phyloP scores from a whole-genome alignment of 352 stramenopile genomes.

The Phytophthora pistaciae region DNA sequence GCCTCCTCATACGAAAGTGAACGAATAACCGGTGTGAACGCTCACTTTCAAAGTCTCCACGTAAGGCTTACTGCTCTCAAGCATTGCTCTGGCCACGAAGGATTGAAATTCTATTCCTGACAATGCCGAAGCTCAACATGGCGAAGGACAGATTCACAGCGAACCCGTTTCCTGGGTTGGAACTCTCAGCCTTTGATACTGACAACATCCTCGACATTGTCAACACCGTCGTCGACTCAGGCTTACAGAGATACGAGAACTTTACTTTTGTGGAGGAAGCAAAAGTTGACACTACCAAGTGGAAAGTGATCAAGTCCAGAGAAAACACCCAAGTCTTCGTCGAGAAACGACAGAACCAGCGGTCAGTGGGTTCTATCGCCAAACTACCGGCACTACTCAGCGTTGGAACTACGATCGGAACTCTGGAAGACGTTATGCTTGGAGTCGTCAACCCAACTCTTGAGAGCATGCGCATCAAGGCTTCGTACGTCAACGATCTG shows the following conservation, averaged over 20 bases:
- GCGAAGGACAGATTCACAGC: slow-evolving; percentile 27
- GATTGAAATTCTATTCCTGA: background rate
- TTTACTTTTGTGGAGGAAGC: slow-evolving; percentile 43
- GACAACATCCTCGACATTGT: slow-evolving; percentile 29
- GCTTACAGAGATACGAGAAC: slow-evolving; percentile 29
- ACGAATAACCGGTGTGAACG: too few species aligned
- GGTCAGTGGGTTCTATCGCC: background rate
- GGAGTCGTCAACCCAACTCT: background rate
- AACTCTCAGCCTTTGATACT: slow-evolving; percentile 17
- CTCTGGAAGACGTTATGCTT: background rate
- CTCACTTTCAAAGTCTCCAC: too few species aligned
- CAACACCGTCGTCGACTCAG: slow-evolving; percentile 30
- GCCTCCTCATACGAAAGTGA: too few species aligned
- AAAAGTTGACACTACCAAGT: slow-evolving; percentile 33
- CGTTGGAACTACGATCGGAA: background rate
- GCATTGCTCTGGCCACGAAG: background rate
- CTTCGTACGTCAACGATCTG: background rate
- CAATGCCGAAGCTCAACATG: slow-evolving; percentile 16
- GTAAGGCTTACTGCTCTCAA: too few species aligned
- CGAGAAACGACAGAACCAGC: slow-evolving; percentile 12
- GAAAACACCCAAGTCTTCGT: slow-evolving; percentile 38
- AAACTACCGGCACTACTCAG: background rate
- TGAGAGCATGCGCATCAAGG: background rate
- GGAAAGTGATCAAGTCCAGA: slow-evolving; percentile 38
- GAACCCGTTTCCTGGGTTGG: slow-evolving; percentile 30